Evolutionary conservation across 2,329 filamentous ascomycete species (phyloP), one percentile per base, ranked within the genome.

Genomic region (Coleophoma crateriformis): DNA sequence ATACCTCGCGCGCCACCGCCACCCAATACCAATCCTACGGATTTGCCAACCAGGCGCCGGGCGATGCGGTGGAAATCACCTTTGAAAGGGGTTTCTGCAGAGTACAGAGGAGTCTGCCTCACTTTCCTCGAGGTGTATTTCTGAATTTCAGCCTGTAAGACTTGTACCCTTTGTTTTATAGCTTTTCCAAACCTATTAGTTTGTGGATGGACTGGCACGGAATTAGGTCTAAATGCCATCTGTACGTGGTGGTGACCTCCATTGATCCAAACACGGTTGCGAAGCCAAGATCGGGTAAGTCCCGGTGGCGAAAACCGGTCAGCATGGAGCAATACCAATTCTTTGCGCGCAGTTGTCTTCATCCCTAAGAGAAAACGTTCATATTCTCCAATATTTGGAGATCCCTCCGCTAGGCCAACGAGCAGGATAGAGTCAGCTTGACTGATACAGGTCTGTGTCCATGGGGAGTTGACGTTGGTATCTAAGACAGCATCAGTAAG

Each of bases 231-330:
- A 66, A 94, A 92, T 0, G 87, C 79, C 94, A 99, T 97, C 62
- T 99, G 94, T 12, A 99, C 88, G 59, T 99, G 94, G 63, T 95
- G 94, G 65, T 99, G 95, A 5, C 92, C 92, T 14, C 94, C 94
- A 58, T 97, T 99, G 68, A 99, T 94, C 94, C 94, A 99, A 54
- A 95, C 84, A 1, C 94, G 85, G 61, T 96, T 96, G 54, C 85
- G 83, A 13, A 99, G 71, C 94, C 94, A 99, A 33, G 87, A 82
- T 46, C 94, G 77, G 0, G 94, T 96, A 34, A 96, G 67, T 0
- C 94, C 94, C 4, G 90, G 85, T 0, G 81, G 77, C 40, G 89
- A 95, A 67, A 91, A 97, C 45, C 91, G 81, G 61, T 99, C 94
- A 0, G 87, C 75, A 65, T 99, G 95, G 3, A 99, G 71, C 20